Evolutionary conservation across 176 grass and related monocot genomes (phyloP), one percentile per base, ranked within the genome.

Genomic region (Pontederia crassipes): DNA sequence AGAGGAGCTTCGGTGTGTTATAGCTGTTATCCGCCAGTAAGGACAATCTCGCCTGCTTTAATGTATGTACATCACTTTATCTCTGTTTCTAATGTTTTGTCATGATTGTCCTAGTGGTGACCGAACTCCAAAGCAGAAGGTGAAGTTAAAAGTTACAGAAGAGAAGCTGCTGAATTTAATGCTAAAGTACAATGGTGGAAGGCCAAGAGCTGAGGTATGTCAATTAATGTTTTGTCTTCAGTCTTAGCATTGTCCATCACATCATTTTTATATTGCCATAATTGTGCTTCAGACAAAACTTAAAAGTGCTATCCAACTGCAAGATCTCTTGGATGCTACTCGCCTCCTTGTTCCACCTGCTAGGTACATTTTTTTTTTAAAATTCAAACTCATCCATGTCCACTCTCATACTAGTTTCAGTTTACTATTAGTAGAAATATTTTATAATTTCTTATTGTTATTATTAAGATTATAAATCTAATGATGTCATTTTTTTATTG

Each of bases 241-340:
- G 48, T 75, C 48, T 56, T 59, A 67, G 26, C 53, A 52, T 78
- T 64, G 51, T 78, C 15, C 20, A 29, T 50, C 1, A 18, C 48
- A 27, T 54, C 27, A 32, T 11, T 29, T 68, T 17, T 54, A 55
- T 35, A 46, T 46, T 13, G 48, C 50, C 13, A 48, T 45, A 62
- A 59, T n/a, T 73, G 40, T 74, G 11, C 20, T 75, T 27, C 70
- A 95, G 91, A 88, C 91, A 58, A 95, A 95, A 75, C 86, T 95
- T 58, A 95, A 95, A 79, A 95, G 80, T 64, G 91, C 91, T 51
- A 69, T 95, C 58, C 91, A 95, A 62, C 82, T 95, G 62, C 91
- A 95, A 90, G 91, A 95, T 87, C 78, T 95, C 17, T 79, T 95
- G 76, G 91, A 95, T 81, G 91, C 91, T 73, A 95, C 91, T 35